phyloP scores from a whole-genome alignment of 2,329 filamentous ascomycete genomes.

The Aspergillus persii region DNA sequence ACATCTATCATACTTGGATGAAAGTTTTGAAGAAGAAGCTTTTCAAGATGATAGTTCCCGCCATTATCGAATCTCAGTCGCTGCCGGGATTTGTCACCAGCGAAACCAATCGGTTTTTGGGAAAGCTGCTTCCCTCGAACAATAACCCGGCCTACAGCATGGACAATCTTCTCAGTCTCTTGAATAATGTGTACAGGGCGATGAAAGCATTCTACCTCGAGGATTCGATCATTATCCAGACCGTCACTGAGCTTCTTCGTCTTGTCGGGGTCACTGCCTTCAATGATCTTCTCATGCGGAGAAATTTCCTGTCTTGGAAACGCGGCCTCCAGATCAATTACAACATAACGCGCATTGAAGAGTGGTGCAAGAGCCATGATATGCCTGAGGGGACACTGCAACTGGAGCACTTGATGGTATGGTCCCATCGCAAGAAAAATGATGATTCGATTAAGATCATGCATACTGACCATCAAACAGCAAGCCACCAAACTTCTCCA shows the following conservation, averaged over 20 bases:
- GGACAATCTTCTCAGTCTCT: constrained; percentile 92
- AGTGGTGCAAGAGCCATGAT: constrained; percentile 99
- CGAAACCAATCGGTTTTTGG: constrained; percentile 96
- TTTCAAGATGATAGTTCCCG: constrained; percentile 99
- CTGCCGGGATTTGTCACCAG: constrained; percentile 98
- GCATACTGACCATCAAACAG: constrained; percentile 41
- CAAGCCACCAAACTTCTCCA: constrained; percentile 98
- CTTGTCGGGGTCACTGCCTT: constrained; percentile 97
- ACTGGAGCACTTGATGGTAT: constrained; percentile 94
- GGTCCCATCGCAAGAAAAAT: constrained; percentile 16
- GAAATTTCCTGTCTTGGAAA: constrained; percentile 99
- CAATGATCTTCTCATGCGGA: constrained; percentile 94
- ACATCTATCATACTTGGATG: constrained; percentile 99
- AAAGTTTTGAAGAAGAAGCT: constrained; percentile 99
- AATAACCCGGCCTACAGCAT: constrained; percentile 96
- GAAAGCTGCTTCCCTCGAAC: constrained; percentile 89
- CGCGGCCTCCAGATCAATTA: constrained; percentile 99
- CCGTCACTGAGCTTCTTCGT: constrained; percentile 86
- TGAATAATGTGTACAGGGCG: constrained; percentile 96
- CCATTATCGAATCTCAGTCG: constrained; percentile 98
- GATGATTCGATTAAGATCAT: background rate
- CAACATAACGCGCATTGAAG: constrained; percentile 98
- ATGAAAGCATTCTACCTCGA: constrained; percentile 99
- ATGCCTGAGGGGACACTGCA: constrained; percentile 98
- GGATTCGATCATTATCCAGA: constrained; percentile 92